A percentile compares a stretch with the other conserved stretches of the same genome.
Conservation (phyloP, 495 filamentous ascomycete species). For the Aspergillus sclerotiicarbonarius region DNA sequence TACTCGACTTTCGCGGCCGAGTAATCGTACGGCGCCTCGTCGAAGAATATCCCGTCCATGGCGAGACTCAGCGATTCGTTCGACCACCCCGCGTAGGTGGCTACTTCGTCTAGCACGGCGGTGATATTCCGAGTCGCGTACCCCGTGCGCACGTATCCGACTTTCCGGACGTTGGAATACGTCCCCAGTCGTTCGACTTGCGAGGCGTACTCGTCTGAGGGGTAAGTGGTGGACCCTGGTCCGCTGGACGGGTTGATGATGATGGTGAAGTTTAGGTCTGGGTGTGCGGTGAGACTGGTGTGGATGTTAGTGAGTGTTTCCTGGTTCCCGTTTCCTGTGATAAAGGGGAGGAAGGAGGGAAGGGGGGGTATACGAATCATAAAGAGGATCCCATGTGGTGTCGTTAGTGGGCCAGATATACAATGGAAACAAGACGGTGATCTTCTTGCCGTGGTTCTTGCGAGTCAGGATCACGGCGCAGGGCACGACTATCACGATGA, state of each 20-base stretch:
- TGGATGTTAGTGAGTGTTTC: neutral
- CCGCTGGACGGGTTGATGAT: constrained; percentile 49
- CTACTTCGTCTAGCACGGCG: constrained; percentile 36
- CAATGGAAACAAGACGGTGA: constrained; percentile 47
- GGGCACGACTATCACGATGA: constrained; percentile 18
- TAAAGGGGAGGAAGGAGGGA: no score
- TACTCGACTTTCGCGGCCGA: constrained; percentile 27
- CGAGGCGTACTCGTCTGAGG: constrained; percentile 29
- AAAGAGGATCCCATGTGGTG: constrained; percentile 43
- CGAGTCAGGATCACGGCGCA: constrained; percentile 13
- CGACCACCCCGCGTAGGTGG: constrained; percentile 42
- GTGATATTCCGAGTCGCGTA: constrained; percentile 27
- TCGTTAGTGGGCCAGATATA: constrained; percentile 46
- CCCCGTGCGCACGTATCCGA: constrained; percentile 50
- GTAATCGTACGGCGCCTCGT: constrained; percentile 38
- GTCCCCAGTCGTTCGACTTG: constrained; percentile 39
- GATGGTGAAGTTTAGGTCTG: constrained; percentile 36
- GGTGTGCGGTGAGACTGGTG: constrained; percentile 30
- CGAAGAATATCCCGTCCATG: constrained; percentile 50
- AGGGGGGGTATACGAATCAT: constrained; percentile 20
- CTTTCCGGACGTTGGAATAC: constrained; percentile 40
- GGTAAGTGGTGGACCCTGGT: constrained; percentile 35
- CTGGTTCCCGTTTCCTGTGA: no score
- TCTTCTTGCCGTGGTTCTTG: constrained; percentile 14
- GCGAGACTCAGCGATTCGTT: constrained; percentile 29